phyloP scores from a whole-genome alignment of 2,329 filamentous ascomycete genomes.

The Sphaerulina vaccinii region DNA sequence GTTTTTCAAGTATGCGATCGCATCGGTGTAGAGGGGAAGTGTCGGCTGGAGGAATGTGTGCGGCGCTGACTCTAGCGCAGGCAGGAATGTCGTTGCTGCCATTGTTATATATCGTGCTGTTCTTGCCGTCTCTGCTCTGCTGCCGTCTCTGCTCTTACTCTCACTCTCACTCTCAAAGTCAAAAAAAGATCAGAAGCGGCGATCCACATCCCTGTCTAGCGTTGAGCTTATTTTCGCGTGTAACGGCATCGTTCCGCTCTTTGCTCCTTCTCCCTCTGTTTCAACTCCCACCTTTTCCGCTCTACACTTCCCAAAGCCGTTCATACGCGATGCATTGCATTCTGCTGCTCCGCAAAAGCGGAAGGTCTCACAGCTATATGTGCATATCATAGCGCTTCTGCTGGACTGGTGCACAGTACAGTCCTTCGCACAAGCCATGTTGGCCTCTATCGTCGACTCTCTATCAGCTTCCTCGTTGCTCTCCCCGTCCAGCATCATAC shows the following conservation, averaged over 20 bases:
- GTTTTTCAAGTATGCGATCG: conserved; percentile 73
- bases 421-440: conserved; percentile 3
- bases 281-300: conserved; percentile 1
- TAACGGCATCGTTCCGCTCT: no score
- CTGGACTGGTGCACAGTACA: conserved; percentile 6
- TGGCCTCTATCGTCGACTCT: conserved; percentile 6
- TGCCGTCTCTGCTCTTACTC: no score
- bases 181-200: no score
- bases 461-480: conserved; percentile 10
- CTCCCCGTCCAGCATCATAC: not conserved
- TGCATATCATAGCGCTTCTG: not conserved
- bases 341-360: conserved; percentile 9
- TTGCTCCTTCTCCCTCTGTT: no score
- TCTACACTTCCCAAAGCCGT: not conserved
- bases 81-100: conserved; percentile 25
- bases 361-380: conserved; percentile 2
- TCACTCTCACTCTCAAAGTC: no score
- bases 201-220: no score
- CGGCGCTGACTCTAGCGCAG: conserved; percentile 43
- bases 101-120: conserved; percentile 14
- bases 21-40: conserved; percentile 63
- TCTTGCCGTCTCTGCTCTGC: not conserved
- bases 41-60: conserved; percentile 76
- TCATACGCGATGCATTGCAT: not conserved
- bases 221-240: no score